Evolutionary conservation across 176 grass and related monocot genomes (phyloP), one percentile per base, ranked within the genome.

Genomic region (Rhipidocladum racemiflorum): DNA sequence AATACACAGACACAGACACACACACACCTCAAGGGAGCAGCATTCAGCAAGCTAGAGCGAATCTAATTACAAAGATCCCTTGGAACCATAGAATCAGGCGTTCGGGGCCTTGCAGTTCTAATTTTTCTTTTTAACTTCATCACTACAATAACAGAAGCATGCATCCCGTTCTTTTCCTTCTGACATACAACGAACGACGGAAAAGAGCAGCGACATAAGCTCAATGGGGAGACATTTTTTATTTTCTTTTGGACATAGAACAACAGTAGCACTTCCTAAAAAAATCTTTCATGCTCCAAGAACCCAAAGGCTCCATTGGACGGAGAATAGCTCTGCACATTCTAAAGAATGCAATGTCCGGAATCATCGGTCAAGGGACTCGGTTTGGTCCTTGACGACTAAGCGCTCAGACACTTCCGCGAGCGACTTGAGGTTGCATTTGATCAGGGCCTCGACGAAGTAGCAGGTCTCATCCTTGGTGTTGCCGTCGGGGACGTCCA

Each of bases 361-460:
- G 11, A 29, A 8, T 3, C 16, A 27, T 56, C 15, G 46, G 70
- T 90, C 85, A 68, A 93, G 86, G 24, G 83, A 79, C 70, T 90
- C 91, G 1, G 91, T 93, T 55, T 68, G 88, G 65, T 92, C 92
- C 78, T 84, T 79, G 77, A 84, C 65, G 17, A 91, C 90, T n/a
- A 87, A 81, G 64, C 90, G 80, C 81, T 97, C 94, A 0, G 94
- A 94, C 39, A 97, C 89, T 27, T 92, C 90, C 0, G 92, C 94
- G 7, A 97, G 88, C 12, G 94, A 97, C 74, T 97, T 94, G 77
- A 97, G 92, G 86, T 97, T 97, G 94, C 94, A 97, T 63, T 94
- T 97, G 82, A 97, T 87, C 48, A 97, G 65, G 35, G 91, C 89
- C 76, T 97, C 91, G 15, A 97, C 87, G 63, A 97, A 97, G 71